Percentiles rank a stretch among this genome's conserved stretches.
phyloP scores from a whole-genome alignment of 148 eudicot species.

The Vaccinium macrocarpon region DNA sequence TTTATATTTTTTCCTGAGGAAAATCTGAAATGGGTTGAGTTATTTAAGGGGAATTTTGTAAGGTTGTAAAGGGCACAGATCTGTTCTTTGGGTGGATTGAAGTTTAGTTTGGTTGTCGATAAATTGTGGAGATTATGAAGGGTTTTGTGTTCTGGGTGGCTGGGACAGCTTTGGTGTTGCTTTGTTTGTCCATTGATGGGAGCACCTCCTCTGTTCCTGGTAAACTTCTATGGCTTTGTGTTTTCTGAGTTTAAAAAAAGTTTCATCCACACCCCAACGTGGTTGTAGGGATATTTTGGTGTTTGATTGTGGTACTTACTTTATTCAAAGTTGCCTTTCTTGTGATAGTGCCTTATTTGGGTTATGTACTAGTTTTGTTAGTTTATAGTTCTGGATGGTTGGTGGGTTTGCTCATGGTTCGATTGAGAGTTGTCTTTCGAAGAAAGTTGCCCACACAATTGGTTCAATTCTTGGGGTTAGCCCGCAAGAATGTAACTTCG shows the following conservation, averaged over 20 bases:
- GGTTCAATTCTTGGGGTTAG: too few species aligned
- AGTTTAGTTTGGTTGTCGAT: background rate
- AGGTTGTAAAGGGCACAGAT: background rate
- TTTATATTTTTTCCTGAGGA: background rate
- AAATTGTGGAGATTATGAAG: slow-evolving; percentile 23
- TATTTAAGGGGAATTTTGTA: slow-evolving; percentile 12
- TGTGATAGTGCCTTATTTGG: background rate
- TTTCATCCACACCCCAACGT: too few species aligned
- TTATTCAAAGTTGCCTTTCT: background rate
- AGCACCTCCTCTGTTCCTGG: slow-evolving; percentile 25
- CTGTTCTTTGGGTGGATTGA: background rate
- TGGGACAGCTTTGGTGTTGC: slow-evolving; percentile 27
- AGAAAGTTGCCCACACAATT: too few species aligned
- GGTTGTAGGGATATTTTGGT: background rate
- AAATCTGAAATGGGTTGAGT: slow-evolving; percentile 21
- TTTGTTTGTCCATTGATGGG: slow-evolving; percentile 17
- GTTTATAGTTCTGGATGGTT: too few species aligned
- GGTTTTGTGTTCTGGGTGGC: slow-evolving; percentile 25
- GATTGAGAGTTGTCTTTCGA: too few species aligned
- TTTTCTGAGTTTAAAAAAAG: background rate
- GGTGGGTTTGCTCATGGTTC: too few species aligned
- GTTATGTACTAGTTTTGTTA: too few species aligned
- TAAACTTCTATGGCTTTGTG: background rate
- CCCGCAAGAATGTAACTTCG: too few species aligned
- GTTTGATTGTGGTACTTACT: background rate